phyloP scores from a whole-genome alignment of 176 grass and related monocot genomes.

The Ananas comosus region DNA sequence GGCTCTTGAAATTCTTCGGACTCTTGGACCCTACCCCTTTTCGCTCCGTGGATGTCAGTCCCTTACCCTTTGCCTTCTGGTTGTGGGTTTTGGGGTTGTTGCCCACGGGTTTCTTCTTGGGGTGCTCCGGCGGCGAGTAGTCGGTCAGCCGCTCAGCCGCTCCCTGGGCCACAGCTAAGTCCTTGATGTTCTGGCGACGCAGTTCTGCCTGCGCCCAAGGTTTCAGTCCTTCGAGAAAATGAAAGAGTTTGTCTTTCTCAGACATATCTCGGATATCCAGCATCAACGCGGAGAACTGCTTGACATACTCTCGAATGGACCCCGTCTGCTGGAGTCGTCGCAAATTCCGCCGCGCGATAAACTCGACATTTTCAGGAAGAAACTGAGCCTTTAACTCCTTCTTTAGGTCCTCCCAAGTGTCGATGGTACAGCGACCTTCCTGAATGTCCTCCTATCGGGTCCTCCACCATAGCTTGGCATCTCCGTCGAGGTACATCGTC shows the following conservation, averaged over 20 bases:
- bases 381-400: no score
- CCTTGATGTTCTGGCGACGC: background rate
- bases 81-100: background rate
- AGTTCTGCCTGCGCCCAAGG: no score
- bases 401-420: no score
- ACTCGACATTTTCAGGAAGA: no score
- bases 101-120: background rate
- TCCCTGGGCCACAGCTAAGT: background rate
- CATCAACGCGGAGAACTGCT: no score
- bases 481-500: background rate
- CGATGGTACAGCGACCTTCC: no score
- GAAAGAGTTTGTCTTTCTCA: no score
- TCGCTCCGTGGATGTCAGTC: background rate
- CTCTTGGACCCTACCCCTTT: background rate
- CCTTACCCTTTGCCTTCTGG: background rate
- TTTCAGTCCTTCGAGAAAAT: no score
- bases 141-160: background rate
- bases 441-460: background rate
- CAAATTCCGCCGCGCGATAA: no score
- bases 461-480: background rate
- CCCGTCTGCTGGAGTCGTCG: no score
- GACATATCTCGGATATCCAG: no score
- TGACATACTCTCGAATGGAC: no score
- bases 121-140: background rate
- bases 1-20: background rate